Evolutionary conservation across 2,329 filamentous ascomycete species (phyloP).

Genomic region (Hortaea werneckii): DNA sequence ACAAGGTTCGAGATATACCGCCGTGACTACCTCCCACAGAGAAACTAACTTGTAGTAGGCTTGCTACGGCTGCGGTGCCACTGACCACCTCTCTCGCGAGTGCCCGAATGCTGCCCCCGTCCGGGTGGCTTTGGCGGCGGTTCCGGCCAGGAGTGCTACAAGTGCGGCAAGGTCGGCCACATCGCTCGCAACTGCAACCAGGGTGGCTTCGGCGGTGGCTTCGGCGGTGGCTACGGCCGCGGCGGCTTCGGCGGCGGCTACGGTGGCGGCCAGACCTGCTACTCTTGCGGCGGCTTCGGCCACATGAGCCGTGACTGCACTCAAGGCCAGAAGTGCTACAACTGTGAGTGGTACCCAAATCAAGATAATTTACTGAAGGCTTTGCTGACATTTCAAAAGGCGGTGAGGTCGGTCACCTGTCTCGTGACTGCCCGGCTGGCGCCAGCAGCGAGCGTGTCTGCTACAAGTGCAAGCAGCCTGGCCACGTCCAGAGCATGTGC

Average conservation of each 20-base stretch:
- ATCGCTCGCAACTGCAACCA: conserved; percentile 86
- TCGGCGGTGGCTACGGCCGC: conserved; percentile 35
- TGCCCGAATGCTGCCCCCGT: conserved; percentile 44
- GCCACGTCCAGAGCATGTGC: conserved; percentile 91
- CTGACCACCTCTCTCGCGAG: conserved; percentile 78
- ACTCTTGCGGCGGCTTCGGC: conserved; percentile 92
- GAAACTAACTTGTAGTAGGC: conserved; percentile 19
- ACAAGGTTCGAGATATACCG: conserved; percentile 41
- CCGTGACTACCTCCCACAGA: background rate
- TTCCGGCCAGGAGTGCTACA: conserved; percentile 64
- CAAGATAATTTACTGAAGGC: background rate
- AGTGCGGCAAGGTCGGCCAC: conserved; percentile 94
- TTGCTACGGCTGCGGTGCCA: conserved; percentile 38
- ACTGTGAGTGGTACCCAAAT: conserved; percentile 51
- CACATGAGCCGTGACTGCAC: conserved; percentile 90
- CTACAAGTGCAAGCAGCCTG: conserved; percentile 81
- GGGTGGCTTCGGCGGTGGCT: conserved; percentile 40
- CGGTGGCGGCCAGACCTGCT: conserved; percentile 70
- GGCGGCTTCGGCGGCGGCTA: conserved; percentile 34
- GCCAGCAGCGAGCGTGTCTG: conserved; percentile 86
- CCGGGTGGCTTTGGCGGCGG: conserved; percentile 32
- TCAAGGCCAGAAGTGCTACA: conserved; percentile 99
- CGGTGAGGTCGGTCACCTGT: conserved; percentile 85
- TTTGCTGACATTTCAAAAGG: conserved; percentile 33
- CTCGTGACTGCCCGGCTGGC: conserved; percentile 91